Evolutionary conservation across 176 grass and related monocot genomes (phyloP).

Genomic region (Oropetium thomaeum): DNA sequence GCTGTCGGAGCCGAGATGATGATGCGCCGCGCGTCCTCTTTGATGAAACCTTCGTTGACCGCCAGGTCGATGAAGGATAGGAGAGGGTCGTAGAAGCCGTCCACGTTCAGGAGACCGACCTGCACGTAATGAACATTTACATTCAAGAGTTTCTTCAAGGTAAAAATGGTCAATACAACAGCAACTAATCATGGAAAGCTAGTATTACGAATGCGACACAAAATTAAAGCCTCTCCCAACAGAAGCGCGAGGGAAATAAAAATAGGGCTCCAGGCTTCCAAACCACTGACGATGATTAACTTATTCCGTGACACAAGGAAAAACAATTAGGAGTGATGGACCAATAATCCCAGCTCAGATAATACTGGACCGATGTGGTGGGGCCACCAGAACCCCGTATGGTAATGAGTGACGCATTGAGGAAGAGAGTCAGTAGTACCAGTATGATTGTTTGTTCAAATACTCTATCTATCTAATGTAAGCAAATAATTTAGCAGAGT

Average conservation of each 20-base stretch:
- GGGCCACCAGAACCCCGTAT: conserved; percentile 5
- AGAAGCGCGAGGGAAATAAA: background rate
- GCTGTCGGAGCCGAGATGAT: conserved; percentile 75
- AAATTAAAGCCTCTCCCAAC: background rate
- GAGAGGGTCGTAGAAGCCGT: conserved; percentile 82
- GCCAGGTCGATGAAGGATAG: conserved; percentile 91
- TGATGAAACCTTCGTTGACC: conserved; percentile 77
- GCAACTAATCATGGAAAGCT: no score
- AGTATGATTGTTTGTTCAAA: conserved; percentile 5
- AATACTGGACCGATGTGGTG: conserved; percentile 2
- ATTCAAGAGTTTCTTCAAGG: no score
- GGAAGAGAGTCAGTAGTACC: background rate
- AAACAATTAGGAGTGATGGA: background rate
- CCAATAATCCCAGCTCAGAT: conserved; percentile 19
- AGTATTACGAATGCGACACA: background rate
- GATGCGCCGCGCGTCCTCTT: conserved; percentile 57
- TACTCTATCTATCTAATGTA: background rate
- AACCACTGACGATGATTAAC: background rate
- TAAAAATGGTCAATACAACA: no score
- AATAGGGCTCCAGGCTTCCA: background rate
- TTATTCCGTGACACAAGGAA: background rate
- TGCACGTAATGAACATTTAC: conserved; percentile 36
- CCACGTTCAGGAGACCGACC: conserved; percentile 90
- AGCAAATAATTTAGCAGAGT: conserved; percentile 29
- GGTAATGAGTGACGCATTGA: background rate